Evolutionary conservation across 75 land plant genomes (phyloP).

Genomic region (Picea glauca): DNA sequence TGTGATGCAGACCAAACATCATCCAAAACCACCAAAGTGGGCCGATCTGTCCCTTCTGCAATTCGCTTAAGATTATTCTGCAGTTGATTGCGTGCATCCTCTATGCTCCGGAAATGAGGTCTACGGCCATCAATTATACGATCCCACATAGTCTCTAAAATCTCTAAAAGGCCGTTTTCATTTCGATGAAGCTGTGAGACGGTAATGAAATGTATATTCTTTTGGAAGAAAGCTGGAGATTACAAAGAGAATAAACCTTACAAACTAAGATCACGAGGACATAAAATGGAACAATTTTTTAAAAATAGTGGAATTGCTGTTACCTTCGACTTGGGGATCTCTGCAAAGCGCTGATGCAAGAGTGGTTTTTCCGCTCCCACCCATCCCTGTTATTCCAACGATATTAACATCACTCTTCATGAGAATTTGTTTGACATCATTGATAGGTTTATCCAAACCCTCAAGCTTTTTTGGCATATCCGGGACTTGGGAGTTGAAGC

Average conservation of each 20-base stretch:
- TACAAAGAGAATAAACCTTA: too few species aligned
- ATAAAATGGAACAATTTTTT: too few species aligned
- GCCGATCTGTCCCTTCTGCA: background rate
- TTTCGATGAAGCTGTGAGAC: slow-evolving; percentile 40
- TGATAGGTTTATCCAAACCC: background rate
- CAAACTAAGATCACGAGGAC: too few species aligned
- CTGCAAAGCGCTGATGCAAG: background rate
- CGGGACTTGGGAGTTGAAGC: background rate
- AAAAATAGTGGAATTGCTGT: background rate
- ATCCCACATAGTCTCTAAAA: slow-evolving; percentile 21
- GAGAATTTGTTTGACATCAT: background rate
- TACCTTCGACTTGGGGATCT: background rate
- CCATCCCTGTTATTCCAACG: slow-evolving; percentile 3
- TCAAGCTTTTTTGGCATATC: background rate
- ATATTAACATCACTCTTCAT: background rate
- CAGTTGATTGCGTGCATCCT: too few species aligned
- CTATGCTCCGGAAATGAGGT: too few species aligned
- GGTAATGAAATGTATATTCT: slow-evolving; percentile 35
- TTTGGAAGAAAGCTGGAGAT: slow-evolving; percentile 28
- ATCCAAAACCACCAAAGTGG: slow-evolving; percentile 35
- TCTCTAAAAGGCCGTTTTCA: background rate
- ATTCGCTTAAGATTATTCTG: background rate
- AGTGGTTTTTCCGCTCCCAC: slow-evolving; percentile 3
- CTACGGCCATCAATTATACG: background rate
- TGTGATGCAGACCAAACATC: slow-evolving; percentile 41